Evolutionary conservation across 176 grass and related monocot genomes (phyloP), one percentile per base, ranked within the genome.

Genomic region (Avena atlantica): DNA sequence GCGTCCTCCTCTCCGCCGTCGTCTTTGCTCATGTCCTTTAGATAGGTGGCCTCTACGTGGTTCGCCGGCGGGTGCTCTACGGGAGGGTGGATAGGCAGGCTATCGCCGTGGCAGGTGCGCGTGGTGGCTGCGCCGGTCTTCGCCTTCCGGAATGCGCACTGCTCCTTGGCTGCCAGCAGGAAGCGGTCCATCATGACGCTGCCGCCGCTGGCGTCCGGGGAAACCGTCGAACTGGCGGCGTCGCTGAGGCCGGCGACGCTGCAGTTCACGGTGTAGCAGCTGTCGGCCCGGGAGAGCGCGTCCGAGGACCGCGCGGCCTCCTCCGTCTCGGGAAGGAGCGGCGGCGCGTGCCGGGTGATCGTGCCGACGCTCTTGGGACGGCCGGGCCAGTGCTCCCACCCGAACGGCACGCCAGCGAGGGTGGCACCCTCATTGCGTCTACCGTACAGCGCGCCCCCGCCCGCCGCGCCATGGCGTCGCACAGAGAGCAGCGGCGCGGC

Each of bases 171-270:
- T 6, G 93, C 92, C 3, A 94, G 85, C 16, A 98, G 74, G 83
- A 98, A 98, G 31, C 94, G 91, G 56, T 76, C 92, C 79, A 94
- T 91, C 97, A 98, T 98, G 87, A 91, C 90, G 61, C 73, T 51
- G 59, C 88, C 75, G 2, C 84, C 69, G 8, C 86, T 20, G 25
- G 34, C 84, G 9, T 48, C 77, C 10, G 73, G 66, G 29, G 52
- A 31, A n/a, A 45, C 81, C 25, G 37, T 57, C 5, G 12, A 6
- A 0, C 12, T 29, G 36, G 71, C 52, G n/a, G 70, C 70, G 42
- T 91, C 70, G 44, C 96, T 88, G n/a, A 96, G 81, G 67, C 89
- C 89, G 5, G 88, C 83, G 36, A 82, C 75, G 78, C 96, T 98
- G 91, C 97, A 98, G 79, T 90, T 98, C 70, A 86, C 93, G 81